Conservation (phyloP, 192 early-diverging fungal genomes). For the Globomyces pollinis-pini region DNA sequence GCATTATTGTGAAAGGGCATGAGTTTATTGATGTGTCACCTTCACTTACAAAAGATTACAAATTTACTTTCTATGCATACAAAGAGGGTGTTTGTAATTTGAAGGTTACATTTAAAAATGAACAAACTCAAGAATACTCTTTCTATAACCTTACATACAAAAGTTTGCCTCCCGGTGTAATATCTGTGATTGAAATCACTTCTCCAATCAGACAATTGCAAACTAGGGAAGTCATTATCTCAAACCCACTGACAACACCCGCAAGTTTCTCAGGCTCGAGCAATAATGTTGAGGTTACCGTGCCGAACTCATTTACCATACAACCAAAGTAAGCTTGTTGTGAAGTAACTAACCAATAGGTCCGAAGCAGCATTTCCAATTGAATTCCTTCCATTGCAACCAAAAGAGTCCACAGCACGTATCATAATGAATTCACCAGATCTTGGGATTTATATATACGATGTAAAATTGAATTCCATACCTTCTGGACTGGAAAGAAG, state of each 20-base stretch:
- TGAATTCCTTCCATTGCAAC: constrained; percentile 48
- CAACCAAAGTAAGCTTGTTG: constrained; percentile 40
- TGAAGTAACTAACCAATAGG: constrained; percentile 30
- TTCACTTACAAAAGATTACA: constrained; percentile 43
- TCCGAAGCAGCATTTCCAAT: constrained; percentile 31
- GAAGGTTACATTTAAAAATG: constrained; percentile 53
- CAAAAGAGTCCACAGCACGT: constrained; percentile 37
- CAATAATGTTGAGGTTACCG: constrained; percentile 37
- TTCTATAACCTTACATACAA: constrained; percentile 49
- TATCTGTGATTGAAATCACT: constrained; percentile 35
- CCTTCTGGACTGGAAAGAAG: constrained; percentile 36
- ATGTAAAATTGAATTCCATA: constrained; percentile 36
- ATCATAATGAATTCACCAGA: constrained; percentile 33
- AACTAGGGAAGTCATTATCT: constrained; percentile 32
- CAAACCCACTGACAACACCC: constrained; percentile 40
- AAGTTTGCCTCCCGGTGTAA: constrained; percentile 44
- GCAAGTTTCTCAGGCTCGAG: constrained; percentile 37
- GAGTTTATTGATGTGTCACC: constrained; percentile 53
- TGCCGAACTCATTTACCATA: constrained; percentile 39
- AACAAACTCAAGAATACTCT: constrained; percentile 47
- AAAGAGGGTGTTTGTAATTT: constrained; percentile 45
- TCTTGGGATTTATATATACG: constrained; percentile 49
- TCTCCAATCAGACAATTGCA: constrained; percentile 33
- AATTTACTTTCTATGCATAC: constrained; percentile 51
- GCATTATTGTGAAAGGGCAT: constrained; percentile 46